These are phyloP conservation scores for Orbilia brochopaga DNA, from an alignment of 2,329 filamentous ascomycete species.

Conservation along the genomic window DNA sequence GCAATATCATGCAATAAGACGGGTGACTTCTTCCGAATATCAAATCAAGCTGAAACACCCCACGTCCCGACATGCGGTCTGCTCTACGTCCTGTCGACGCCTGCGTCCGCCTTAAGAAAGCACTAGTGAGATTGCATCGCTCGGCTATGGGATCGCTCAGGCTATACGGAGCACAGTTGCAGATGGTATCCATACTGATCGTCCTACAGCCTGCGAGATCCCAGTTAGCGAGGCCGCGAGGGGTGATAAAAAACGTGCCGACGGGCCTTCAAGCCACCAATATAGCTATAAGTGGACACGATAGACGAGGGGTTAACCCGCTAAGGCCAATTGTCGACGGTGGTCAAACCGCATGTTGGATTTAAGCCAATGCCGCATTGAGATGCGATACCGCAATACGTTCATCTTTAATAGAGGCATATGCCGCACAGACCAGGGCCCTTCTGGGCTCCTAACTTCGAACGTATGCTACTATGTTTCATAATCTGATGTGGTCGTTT, in stretches of 20 bases:
- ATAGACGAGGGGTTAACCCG: constrained; percentile 13
- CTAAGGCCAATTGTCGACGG: not conserved
- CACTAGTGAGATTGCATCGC: too few species aligned
- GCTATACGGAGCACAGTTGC: too few species aligned
- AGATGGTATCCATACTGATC: not conserved
- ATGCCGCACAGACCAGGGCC: too few species aligned
- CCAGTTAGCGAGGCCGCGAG: constrained; percentile 3
- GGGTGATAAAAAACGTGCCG: too few species aligned
- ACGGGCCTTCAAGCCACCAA: constrained; percentile 48
- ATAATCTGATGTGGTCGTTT: too few species aligned
- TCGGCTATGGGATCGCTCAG: not conserved
- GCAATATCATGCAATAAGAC: constrained; percentile 31
- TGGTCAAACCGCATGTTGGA: not conserved
- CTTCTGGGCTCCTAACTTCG: too few species aligned
- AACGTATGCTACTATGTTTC: too few species aligned
- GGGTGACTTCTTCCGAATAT: constrained; percentile 42
- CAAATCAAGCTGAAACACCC: not conserved
- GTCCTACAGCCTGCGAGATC: not conserved
- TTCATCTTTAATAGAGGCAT: too few species aligned
- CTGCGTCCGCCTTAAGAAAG: too few species aligned
- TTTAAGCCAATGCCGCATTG: too few species aligned
- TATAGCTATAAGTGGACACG: constrained; percentile 28
- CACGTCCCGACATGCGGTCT: too few species aligned
- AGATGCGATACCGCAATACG: too few species aligned
- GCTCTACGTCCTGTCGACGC: not conserved